Base-by-base conservation (phyloP, 2,329 filamentous ascomycete genomes). In the Aspergillus ruber region DNA sequence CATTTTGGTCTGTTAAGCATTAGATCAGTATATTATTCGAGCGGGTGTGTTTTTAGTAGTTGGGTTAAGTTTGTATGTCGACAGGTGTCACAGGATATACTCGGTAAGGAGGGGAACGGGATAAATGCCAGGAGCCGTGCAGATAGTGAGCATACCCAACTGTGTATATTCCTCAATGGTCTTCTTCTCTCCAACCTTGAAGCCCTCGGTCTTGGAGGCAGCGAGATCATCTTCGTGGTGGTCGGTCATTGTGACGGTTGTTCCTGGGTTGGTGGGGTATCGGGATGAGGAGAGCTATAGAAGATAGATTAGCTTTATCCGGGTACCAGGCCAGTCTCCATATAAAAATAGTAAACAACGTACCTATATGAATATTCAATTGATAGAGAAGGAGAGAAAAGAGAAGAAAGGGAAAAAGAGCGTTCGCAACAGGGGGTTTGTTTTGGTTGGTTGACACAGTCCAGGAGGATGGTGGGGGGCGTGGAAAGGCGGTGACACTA, bases 161-260 rank as follows among this genome's bases (percentile, higher is more conserved):
- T 95, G 79, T 66, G 91, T 81, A 74, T 96, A 96, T 72, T 96
- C 88, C 56, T 91, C 88, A 65, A 98, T 80, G 61, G 88, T 94
- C 82, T 97, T 95, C 85, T 96, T 96, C 82, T 96, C 89, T 59
- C 89, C 90, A 67, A 96, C 86, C 83, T 94, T 96, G 85, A 96
- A 97, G 68, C 91, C 91, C 74, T 90, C 85, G 57, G 90, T 96
- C 75, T 85, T 81, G 76, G 93, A 87, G 55, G 89, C 85, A 71
- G 86, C 78, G 58, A 91, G 82, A 64, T 97, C 91, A 53, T 95
- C 89, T 10, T 88, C 80, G 56, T 84, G 76, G 65, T 84, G 76
- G 65, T 82, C 79, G 58, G 83, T 77, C 85, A 88, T 88, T 61
- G 61, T 77, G 70, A 50, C 50, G 50, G 39, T 41, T 17, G 33